Percentiles rank a stretch among this genome's conserved stretches.
phyloP scores from a whole-genome alignment of 192 early-diverging fungal genomes.

The Pilobolus umbonatus region DNA sequence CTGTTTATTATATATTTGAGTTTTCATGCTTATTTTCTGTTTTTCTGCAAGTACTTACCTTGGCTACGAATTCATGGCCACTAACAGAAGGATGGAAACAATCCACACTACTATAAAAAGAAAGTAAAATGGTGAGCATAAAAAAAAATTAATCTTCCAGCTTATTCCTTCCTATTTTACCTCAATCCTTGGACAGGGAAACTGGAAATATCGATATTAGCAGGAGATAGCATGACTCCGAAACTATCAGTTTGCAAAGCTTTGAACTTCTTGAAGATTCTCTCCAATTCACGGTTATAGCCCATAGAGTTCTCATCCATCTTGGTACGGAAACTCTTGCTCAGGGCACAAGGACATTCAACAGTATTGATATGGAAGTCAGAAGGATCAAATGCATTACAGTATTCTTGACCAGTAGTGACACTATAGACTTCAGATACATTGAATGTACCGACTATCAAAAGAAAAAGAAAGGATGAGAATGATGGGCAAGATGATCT shows the following conservation, averaged over 20 bases:
- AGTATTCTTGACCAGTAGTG: constrained; percentile 14
- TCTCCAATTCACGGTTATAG: constrained; percentile 11
- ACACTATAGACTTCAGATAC: constrained; percentile 22
- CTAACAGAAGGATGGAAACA: constrained; percentile 21
- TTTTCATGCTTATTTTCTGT: not conserved
- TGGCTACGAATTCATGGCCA: constrained; percentile 20
- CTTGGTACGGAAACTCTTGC: not conserved
- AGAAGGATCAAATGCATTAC: not conserved
- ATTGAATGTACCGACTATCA: constrained; percentile 17
- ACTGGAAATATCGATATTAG: not conserved
- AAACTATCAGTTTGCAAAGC: not conserved
- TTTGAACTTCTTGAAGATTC: constrained; percentile 16
- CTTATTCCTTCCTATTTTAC: not conserved
- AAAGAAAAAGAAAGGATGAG: not conserved
- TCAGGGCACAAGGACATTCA: constrained; percentile 16
- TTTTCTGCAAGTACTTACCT: not conserved
- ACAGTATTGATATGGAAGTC: constrained; percentile 2
- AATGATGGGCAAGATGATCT: not conserved
- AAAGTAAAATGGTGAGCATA: not conserved
- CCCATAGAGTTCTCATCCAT: constrained; percentile 13
- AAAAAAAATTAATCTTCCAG: not conserved
- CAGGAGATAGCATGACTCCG: constrained; percentile 14
- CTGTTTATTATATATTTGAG: not conserved
- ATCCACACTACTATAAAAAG: constrained; percentile 14
- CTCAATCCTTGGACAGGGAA: constrained; percentile 16